These are phyloP conservation scores for Starmera dryadoides DNA, from an alignment of 805 yeast species.

Conservation along the genomic window DNA sequence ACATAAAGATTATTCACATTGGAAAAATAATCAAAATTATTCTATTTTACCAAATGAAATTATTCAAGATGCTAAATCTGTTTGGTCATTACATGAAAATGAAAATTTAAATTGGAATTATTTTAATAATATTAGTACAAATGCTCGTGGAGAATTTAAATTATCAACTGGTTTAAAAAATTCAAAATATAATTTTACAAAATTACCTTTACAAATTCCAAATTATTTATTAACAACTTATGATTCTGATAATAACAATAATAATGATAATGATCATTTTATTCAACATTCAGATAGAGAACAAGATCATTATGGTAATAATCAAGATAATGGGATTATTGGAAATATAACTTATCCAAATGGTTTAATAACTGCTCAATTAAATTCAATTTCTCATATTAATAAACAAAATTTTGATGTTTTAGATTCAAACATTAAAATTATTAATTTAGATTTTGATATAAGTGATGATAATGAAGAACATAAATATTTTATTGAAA, in stretches of 20 bases:
- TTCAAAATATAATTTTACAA: conserved; percentile 12
- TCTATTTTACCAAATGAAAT: conserved; percentile 57
- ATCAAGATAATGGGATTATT: background rate
- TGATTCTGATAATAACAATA: conserved; percentile 11
- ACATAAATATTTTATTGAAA: conserved; percentile 39
- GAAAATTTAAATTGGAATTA: conserved; percentile 16
- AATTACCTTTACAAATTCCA: conserved; percentile 16
- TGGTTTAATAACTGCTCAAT: conserved; percentile 21
- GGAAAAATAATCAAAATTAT: conserved; percentile 41
- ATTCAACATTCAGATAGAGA: conserved; percentile 1
- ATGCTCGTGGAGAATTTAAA: background rate
- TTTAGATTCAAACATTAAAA: conserved; percentile 29
- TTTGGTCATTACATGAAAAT: conserved; percentile 41
- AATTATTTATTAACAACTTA: conserved; percentile 10
- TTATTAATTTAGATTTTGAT: conserved; percentile 26
- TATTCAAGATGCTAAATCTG: conserved; percentile 34
- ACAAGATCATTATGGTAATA: conserved; percentile 9
- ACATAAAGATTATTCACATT: conserved; percentile 33
- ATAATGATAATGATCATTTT: conserved; percentile 2
- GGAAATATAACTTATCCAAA: conserved; percentile 27
- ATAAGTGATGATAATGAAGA: conserved; percentile 38
- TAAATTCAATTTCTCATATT: conserved; percentile 12
- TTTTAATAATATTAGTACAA: conserved; percentile 7
- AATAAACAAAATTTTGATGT: conserved; percentile 22
- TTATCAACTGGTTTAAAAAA: conserved; percentile 2